Conservation (phyloP, 139 green algal genomes). For the Picochlorum sp. region DNA sequence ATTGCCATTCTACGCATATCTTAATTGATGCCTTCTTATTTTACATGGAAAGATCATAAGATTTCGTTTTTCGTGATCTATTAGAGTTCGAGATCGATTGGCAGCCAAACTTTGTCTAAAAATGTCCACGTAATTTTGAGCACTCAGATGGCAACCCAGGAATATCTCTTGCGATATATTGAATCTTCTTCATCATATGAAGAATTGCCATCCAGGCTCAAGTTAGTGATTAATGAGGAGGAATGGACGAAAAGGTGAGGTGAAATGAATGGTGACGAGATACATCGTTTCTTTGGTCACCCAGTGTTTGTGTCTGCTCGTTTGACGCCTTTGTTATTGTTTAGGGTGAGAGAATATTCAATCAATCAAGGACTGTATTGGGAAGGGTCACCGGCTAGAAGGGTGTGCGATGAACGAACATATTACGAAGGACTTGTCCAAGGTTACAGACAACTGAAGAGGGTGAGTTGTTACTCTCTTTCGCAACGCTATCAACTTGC, state of each 20-base stretch:
- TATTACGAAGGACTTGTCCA: constrained; percentile 86
- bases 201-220: constrained; percentile 49
- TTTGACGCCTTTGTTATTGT: background rate
- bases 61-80: too few relatives aligned
- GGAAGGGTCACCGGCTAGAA: constrained; percentile 43
- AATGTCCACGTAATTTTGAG: too few relatives aligned
- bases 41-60: too few relatives aligned
- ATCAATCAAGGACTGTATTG: constrained; percentile 63
- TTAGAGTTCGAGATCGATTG: too few relatives aligned
- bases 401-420: constrained; percentile 58
- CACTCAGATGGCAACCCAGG: constrained; percentile 55
- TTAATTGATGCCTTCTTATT: too few relatives aligned
- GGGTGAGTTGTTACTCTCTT: constrained; percentile 29
- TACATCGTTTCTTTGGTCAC: too few relatives aligned
- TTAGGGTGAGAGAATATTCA: constrained; percentile 74
- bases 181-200: constrained; percentile 43
- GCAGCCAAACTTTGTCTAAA: too few relatives aligned
- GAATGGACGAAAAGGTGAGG: constrained; percentile 28
- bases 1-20: too few relatives aligned
- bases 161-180: constrained; percentile 51
- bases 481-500: background rate
- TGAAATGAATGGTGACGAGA: background rate
- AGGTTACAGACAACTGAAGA: constrained; percentile 47
- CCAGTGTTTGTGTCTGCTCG: too few relatives aligned
- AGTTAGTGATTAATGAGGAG: constrained; percentile 23